These are phyloP conservation scores for Emiliania huxleyi DNA, from an alignment of 78 protist genomes.

Conservation along the genomic window DNA sequence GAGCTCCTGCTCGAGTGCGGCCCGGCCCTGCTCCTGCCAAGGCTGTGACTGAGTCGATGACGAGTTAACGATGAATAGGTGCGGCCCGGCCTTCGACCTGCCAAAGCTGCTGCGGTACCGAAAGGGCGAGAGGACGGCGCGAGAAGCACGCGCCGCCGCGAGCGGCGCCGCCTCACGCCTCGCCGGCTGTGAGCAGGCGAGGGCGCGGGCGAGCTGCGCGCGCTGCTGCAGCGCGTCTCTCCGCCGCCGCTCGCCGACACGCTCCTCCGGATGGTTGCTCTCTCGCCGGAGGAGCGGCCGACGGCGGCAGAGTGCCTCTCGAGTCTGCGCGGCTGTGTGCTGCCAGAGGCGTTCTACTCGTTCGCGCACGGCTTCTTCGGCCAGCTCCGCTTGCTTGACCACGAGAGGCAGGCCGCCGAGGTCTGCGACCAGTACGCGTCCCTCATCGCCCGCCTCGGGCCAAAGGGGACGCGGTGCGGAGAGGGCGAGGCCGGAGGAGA, in stretches of 20 bases:
- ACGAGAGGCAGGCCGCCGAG: background rate
- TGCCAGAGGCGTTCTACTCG: background rate
- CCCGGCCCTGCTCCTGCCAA: constrained; percentile 4
- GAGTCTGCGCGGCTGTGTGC: background rate
- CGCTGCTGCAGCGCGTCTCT: background rate
- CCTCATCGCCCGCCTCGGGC: background rate
- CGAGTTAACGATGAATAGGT: background rate
- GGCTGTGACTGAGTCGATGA: background rate
- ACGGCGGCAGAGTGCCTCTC: constrained; percentile 42
- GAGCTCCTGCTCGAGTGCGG: constrained; percentile 73
- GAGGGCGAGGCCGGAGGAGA: too few species aligned
- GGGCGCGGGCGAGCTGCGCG: background rate
- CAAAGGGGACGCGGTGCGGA: background rate
- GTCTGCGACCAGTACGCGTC: background rate
- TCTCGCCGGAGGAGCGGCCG: background rate
- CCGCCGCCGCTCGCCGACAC: background rate
- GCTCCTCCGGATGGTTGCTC: background rate
- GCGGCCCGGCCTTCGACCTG: constrained; percentile 50
- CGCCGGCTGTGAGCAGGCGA: too few species aligned
- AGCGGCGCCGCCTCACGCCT: too few species aligned
- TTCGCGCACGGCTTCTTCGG: background rate
- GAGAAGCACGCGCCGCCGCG: constrained; percentile 33
- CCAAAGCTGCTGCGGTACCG: constrained; percentile 60
- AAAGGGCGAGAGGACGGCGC: constrained; percentile 43
- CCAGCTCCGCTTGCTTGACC: background rate